Percentiles rank a stretch among this genome's conserved stretches.
Evolutionary conservation across 1,284 basidiomycete genomes (phyloP).

Genomic region (Pterulicium gracile): DNA sequence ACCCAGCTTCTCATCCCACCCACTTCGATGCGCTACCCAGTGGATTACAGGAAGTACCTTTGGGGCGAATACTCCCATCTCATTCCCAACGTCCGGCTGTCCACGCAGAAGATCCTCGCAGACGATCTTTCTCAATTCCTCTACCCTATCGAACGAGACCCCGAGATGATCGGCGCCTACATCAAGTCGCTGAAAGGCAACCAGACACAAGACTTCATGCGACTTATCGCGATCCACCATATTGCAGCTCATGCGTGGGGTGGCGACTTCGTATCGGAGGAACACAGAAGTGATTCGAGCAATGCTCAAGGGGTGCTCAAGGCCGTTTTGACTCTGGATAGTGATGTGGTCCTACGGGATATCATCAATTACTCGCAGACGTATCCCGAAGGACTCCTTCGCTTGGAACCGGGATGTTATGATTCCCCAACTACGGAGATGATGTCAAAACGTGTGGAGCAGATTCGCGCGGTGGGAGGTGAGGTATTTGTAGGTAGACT

Average conservation of each 20-base stretch:
- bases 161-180: conserved; percentile 56
- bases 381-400: conserved; percentile 13
- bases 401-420: conserved; percentile 18
- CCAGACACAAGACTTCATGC: conserved; percentile 46
- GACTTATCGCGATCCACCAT: conserved; percentile 71
- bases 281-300: conserved; percentile 29
- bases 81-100: conserved; percentile 44
- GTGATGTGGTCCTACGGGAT: conserved; percentile 34
- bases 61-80: conserved; percentile 73
- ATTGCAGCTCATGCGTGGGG: conserved; percentile 69
- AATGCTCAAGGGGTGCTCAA: conserved; percentile 39
- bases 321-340: conserved; percentile 40
- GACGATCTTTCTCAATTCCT: conserved; percentile 50
- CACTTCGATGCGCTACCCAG: conserved; percentile 62
- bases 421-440: no score
- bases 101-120: conserved; percentile 34
- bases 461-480: no score
- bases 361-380: conserved; percentile 42
- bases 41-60: conserved; percentile 78
- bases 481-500: no score
- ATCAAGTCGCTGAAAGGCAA: conserved; percentile 33
- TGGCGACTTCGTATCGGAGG: conserved; percentile 33
- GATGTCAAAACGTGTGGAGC: no score
- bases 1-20: conserved; percentile 71
- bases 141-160: conserved; percentile 60